These are phyloP conservation scores for Fraxinus nigra DNA, from an alignment of 305 asterid genomes.

Conservation along the genomic window DNA sequence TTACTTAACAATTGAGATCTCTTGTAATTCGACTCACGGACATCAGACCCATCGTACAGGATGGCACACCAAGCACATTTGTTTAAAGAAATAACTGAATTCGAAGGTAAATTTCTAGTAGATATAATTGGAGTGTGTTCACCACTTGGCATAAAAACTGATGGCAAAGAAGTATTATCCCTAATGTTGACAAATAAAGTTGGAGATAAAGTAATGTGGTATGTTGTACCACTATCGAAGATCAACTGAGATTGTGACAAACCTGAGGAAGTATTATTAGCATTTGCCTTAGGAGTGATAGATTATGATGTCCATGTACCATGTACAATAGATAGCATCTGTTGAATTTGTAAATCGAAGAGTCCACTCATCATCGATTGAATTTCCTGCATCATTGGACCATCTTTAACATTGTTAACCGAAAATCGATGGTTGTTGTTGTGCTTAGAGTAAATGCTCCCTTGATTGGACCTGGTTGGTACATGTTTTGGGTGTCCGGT, in stretches of 20 bases:
- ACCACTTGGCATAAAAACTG: conserved; percentile 5
- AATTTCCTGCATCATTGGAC: background rate
- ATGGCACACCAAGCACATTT: background rate
- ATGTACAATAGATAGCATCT: background rate
- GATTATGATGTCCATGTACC: background rate
- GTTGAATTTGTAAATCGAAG: background rate
- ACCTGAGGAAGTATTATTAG: background rate
- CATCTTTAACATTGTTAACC: background rate
- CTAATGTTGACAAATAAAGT: background rate
- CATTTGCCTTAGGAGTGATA: background rate
- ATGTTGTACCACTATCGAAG: background rate
- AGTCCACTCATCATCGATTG: background rate
- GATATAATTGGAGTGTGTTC: background rate
- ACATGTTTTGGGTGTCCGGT: background rate
- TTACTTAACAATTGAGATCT: background rate
- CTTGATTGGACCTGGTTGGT: background rate
- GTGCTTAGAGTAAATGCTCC: background rate
- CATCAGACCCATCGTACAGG: background rate
- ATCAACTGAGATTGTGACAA: background rate
- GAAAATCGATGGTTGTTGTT: background rate
- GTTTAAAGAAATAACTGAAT: background rate
- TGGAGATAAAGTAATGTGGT: background rate
- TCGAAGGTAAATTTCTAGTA: background rate
- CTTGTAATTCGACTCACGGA: background rate
- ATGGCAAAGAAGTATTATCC: background rate